These are phyloP conservation scores for Chytriomyces sp. DNA, from an alignment of 192 early-diverging fungal species.

Conservation along the genomic window DNA sequence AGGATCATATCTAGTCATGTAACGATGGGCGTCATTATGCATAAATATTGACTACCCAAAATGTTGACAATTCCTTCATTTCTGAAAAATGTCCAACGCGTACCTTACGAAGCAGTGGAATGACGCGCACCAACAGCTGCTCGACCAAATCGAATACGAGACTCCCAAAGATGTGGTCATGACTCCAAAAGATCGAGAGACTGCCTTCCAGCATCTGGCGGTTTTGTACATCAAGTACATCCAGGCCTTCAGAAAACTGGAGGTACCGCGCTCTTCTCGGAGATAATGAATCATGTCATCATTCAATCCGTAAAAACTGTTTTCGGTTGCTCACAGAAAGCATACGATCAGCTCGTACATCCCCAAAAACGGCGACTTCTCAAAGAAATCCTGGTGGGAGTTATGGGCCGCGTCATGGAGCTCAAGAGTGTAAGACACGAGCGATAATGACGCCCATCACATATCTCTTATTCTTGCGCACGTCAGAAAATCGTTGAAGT, in stretches of 20 bases:
- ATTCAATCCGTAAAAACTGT: background rate
- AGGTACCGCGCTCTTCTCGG: conserved; percentile 39
- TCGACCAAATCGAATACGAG: conserved; percentile 60
- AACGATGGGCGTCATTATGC: no score
- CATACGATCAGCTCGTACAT: conserved; percentile 66
- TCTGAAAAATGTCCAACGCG: conserved; percentile 32
- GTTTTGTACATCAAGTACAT: conserved; percentile 64
- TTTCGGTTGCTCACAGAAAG: conserved; percentile 38
- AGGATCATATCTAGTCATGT: no score
- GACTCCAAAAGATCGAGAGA: conserved; percentile 58
- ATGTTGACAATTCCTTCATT: background rate
- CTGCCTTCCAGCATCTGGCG: conserved; percentile 61
- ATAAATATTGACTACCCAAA: no score
- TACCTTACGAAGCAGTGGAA: conserved; percentile 50
- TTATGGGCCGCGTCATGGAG: conserved; percentile 61
- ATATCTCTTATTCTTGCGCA: background rate
- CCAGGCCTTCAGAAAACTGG: conserved; percentile 59
- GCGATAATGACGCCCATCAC: background rate
- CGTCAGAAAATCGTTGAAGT: conserved; percentile 64
- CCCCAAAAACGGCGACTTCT: conserved; percentile 66
- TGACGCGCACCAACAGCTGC: conserved; percentile 50
- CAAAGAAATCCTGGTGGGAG: conserved; percentile 53
- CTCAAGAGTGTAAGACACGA: conserved; percentile 56
- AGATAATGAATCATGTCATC: conserved; percentile 11
- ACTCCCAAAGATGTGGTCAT: conserved; percentile 53